Conservation (phyloP, 163 green algal species). For the Scenedesmus sp. region DNA sequence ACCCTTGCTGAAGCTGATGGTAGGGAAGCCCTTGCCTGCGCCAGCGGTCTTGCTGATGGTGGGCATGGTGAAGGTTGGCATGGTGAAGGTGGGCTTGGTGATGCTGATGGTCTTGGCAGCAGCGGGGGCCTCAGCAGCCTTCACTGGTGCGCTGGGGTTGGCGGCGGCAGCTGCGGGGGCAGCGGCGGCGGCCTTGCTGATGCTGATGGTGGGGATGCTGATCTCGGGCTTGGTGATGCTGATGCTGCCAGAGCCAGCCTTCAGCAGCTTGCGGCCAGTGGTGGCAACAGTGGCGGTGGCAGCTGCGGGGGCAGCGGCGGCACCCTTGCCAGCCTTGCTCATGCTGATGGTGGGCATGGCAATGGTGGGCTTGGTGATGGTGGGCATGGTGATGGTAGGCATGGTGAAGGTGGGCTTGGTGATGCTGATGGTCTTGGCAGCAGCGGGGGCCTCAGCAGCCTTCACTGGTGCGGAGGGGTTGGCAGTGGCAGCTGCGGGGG, state of each 20-base stretch:
- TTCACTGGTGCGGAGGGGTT: neutral
- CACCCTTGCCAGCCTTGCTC: too few species aligned
- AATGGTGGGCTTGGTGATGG: neutral
- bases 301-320: neutral
- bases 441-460: neutral
- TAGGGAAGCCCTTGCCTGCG: neutral
- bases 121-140: neutral
- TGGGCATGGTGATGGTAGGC: slow-evolving; percentile 16
- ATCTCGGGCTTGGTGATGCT: neutral
- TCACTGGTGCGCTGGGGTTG: slow-evolving; percentile 10
- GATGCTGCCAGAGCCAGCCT: neutral
- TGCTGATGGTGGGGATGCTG: neutral
- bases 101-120: neutral
- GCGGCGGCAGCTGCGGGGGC: neutral
- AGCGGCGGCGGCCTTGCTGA: neutral
- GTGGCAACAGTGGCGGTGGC: neutral
- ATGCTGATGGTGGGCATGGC: neutral
- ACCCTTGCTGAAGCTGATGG: slow-evolving; percentile 8
- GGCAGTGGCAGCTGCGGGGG: neutral
- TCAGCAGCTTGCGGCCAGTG: neutral
- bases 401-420: neutral
- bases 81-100: neutral
- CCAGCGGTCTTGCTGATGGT: neutral
- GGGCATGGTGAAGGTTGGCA: neutral
- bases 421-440: neutral